phyloP scores from a whole-genome alignment of 139 green algal genomes.

The Astrephomene gubernaculifera region DNA sequence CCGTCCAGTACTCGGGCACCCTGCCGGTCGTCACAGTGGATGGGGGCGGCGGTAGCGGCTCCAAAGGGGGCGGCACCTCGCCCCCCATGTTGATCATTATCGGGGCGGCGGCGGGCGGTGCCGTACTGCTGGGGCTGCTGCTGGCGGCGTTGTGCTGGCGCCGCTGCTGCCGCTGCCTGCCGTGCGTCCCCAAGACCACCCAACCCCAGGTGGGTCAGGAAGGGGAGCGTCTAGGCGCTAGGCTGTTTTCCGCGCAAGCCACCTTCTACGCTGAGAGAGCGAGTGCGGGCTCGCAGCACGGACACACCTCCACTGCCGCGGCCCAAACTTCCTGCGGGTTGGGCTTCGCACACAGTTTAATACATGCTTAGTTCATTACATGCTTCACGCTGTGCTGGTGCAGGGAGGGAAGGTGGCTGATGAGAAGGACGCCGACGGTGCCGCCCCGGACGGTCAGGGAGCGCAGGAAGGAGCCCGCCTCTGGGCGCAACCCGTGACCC shows the following conservation, averaged over 20 bases:
- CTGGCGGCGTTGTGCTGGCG: background rate
- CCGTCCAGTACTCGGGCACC: background rate
- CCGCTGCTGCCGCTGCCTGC: background rate
- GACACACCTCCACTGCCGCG: too few relatives aligned
- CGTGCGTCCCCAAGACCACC: too few relatives aligned
- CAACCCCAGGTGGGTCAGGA: too few relatives aligned
- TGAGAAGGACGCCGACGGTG: background rate
- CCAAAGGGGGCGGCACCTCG: background rate
- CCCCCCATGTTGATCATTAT: background rate
- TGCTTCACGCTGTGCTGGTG: too few relatives aligned
- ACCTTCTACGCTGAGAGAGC: too few relatives aligned
- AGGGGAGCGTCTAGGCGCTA: too few relatives aligned
- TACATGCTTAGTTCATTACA: too few relatives aligned
- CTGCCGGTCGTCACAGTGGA: background rate
- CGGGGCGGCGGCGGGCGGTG: background rate
- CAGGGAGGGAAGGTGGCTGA: too few relatives aligned
- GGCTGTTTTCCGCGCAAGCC: too few relatives aligned
- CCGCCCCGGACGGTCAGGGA: background rate
- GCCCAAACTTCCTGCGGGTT: too few relatives aligned
- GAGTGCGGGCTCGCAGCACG: too few relatives aligned
- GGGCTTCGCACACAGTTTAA: too few relatives aligned
- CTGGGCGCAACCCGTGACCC: background rate
- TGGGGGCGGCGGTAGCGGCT: background rate
- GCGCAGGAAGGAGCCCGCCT: background rate
- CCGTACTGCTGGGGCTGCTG: slow-evolving; percentile 5